These are phyloP conservation scores for Fusarium hainanense DNA, from an alignment of 2,329 filamentous ascomycete genomes.

Conservation along the genomic window DNA sequence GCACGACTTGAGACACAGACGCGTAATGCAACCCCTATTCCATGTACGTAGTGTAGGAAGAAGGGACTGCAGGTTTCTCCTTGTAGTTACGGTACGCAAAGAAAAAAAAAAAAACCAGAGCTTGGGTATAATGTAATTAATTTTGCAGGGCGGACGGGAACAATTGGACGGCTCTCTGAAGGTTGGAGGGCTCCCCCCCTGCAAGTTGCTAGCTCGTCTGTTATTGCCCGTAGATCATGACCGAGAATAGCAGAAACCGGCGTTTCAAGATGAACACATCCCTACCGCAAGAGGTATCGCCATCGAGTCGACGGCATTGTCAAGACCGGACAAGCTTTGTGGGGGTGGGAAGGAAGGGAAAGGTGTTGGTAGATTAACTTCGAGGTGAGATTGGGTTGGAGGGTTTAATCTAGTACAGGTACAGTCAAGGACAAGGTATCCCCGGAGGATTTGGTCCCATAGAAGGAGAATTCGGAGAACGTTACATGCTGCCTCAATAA, in stretches of 20 bases:
- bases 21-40: slow-evolving; percentile 29
- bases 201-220: slow-evolving; percentile 4
- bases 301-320: slow-evolving; percentile 46
- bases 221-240: slow-evolving; percentile 42
- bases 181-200: neutral
- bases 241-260: slow-evolving; percentile 43
- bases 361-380: slow-evolving; percentile 33
- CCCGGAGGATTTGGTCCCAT: slow-evolving; percentile 20
- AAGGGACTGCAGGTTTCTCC: slow-evolving; percentile 2
- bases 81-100: neutral
- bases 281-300: slow-evolving; percentile 45
- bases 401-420: slow-evolving; percentile 1
- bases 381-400: slow-evolving; percentile 27
- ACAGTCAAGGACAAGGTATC: neutral
- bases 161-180: slow-evolving; percentile 7
- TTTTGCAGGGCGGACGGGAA: slow-evolving; percentile 5
- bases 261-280: slow-evolving; percentile 52
- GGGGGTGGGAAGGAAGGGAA: slow-evolving; percentile 38
- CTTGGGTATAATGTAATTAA: neutral
- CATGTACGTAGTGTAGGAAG: neutral
- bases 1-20: slow-evolving; percentile 23
- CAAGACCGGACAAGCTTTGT: slow-evolving; percentile 55
- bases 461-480: neutral
- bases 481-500: neutral
- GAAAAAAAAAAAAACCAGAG: neutral